These are phyloP conservation scores for Rubroshorea leprosula DNA, from an alignment of 345 rosid genomes.

Conservation along the genomic window DNA sequence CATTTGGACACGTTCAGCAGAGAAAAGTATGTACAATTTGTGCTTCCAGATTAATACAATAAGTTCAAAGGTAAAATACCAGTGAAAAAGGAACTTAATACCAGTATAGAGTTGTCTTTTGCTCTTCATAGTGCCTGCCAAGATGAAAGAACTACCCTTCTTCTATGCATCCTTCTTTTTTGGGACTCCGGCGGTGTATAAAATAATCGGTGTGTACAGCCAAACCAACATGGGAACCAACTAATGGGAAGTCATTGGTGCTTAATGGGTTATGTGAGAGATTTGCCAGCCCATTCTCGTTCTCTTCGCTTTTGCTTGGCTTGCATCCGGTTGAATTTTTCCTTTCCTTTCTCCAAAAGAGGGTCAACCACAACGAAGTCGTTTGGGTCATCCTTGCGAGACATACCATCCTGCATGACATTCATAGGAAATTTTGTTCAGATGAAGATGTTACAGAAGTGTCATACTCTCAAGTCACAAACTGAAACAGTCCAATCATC, in stretches of 20 bases:
- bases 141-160: too few species aligned
- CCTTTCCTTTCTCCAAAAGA: slow-evolving; percentile 92
- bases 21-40: too few species aligned
- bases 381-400: slow-evolving; percentile 74
- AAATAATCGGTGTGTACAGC: too few species aligned
- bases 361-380: slow-evolving; percentile 91
- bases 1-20: neutral
- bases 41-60: neutral
- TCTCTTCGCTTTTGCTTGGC: slow-evolving; percentile 79
- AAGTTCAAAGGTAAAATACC: neutral
- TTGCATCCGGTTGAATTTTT: slow-evolving; percentile 85
- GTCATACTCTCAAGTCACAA: too few species aligned
- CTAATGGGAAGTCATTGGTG: slow-evolving; percentile 7
- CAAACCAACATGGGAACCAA: slow-evolving; percentile 1
- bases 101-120: neutral
- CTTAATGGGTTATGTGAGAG: slow-evolving; percentile 56
- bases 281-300: slow-evolving; percentile 92
- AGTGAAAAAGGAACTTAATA: neutral
- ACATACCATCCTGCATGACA: slow-evolving; percentile 60
- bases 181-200: too few species aligned
- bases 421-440: slow-evolving; percentile 1
- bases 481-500: too few species aligned
- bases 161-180: too few species aligned
- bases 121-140: neutral
- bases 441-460: neutral